Conservation (phyloP, 352 stramenopile species). For the Globisporangium emineosum region DNA sequence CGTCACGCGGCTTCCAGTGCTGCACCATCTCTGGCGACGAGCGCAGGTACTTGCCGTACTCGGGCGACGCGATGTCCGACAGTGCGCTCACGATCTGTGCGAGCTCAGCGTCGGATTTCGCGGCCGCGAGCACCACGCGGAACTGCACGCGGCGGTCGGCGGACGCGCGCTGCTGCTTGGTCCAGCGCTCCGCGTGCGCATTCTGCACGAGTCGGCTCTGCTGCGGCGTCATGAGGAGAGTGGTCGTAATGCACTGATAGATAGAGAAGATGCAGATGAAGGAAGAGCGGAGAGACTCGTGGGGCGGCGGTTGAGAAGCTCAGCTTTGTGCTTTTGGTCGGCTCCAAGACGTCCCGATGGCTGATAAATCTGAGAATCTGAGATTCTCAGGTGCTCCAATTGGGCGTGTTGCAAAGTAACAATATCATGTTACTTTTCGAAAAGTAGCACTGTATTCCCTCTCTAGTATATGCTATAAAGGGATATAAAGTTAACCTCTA, state of each 20-base stretch:
- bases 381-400: not conserved
- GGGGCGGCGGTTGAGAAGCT: not conserved
- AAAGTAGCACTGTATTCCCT: not conserved
- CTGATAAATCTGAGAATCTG: not conserved
- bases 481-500: not conserved
- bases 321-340: too few relatives aligned
- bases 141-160: slow-evolving; percentile 26
- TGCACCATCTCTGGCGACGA: slow-evolving; percentile 26
- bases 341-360: too few relatives aligned
- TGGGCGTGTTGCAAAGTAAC: not conserved
- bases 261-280: not conserved
- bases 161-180: slow-evolving; percentile 18
- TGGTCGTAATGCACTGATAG: not conserved
- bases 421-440: too few relatives aligned
- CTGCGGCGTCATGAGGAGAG: not conserved
- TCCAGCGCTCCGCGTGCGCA: slow-evolving; percentile 15
- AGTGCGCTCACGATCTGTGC: slow-evolving; percentile 36
- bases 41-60: slow-evolving; percentile 51
- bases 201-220: slow-evolving; percentile 13
- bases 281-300: not conserved
- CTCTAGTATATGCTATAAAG: not conserved
- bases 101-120: slow-evolving; percentile 32
- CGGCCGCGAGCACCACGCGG: slow-evolving; percentile 33
- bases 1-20: slow-evolving; percentile 36
- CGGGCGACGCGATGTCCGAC: slow-evolving; percentile 40